Evolutionary conservation across 1,284 basidiomycete species (phyloP), one percentile per base, ranked within the genome.

Genomic region (Phylloporus sp.): DNA sequence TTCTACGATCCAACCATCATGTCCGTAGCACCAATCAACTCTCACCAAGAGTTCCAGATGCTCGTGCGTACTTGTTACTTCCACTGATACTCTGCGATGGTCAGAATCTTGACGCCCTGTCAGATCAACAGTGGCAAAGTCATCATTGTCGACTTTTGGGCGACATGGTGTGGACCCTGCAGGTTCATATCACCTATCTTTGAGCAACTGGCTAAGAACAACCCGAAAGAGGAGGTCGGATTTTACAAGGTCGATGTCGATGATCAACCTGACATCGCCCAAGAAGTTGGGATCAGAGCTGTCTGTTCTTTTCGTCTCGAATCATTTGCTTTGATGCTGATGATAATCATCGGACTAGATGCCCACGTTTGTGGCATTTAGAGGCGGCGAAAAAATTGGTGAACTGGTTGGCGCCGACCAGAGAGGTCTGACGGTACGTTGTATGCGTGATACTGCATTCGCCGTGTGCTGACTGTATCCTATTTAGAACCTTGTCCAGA

Each of bases 181-280:
- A 86, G 79, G 73, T 70, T 84, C 69, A 92, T 93, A 74, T 82
- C 85, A 42, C 91, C 91, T 62, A 74, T 84, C 67, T 91, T 92
- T 70, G 84, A 86, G 74, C 81, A 82, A 76, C 76, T 88, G 56
- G 74, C 82, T 0, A 46, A 61, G 0, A 69, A 76, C 20, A 66
- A 67, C 6, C 2, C 28, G 67, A 20, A 79, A 68, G 79, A 73
- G 69, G 66, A 73, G 56, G 72, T 88, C 72, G 81, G 79, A 61
- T 92, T 90, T 79, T 87, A 84, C 83, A 92, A 92, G 80, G 82
- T 92, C 68, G 83, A 91, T 70, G 81, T 89, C 51, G 89, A 91
- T 70, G 78, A 69, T 2, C 69, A 77, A 18, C 32, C 56, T 2
- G 80, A 80, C 0, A 68, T 84, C 60, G 66, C 75, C 17, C 66